These are phyloP conservation scores for Plasmopara viticola DNA, from an alignment of 352 stramenopile genomes.

Conservation along the genomic window DNA sequence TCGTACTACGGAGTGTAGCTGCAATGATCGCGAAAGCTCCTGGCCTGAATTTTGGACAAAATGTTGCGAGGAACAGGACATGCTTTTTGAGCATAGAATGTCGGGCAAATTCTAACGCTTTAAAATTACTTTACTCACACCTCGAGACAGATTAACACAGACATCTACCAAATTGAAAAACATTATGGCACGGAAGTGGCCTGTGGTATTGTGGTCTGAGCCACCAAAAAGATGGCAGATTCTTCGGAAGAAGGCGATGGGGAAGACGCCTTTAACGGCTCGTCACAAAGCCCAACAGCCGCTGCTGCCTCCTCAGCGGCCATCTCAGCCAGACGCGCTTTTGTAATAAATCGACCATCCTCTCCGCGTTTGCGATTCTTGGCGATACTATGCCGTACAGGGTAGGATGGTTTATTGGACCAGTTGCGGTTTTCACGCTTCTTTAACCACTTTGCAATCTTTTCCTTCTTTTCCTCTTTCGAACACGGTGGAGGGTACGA, in stretches of 20 bases:
- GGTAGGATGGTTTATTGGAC: slow-evolving; percentile 83
- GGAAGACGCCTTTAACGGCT: slow-evolving; percentile 14
- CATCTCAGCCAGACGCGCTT: slow-evolving; percentile 67
- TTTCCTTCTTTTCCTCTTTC: slow-evolving; percentile 80
- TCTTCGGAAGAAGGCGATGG: slow-evolving; percentile 13
- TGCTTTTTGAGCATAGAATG: too few relatives aligned
- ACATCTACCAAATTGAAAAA: slow-evolving; percentile 20
- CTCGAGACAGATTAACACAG: slow-evolving; percentile 16
- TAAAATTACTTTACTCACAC: slow-evolving; percentile 12
- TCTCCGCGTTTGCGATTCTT: slow-evolving; percentile 79
- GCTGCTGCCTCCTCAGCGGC: slow-evolving; percentile 40
- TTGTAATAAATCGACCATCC: slow-evolving; percentile 79
- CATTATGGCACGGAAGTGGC: slow-evolving; percentile 28
- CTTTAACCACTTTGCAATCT: slow-evolving; percentile 79
- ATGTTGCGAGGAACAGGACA: too few relatives aligned
- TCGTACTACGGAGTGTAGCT: too few relatives aligned
- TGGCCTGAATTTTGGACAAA: too few relatives aligned
- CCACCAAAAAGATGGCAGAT: slow-evolving; percentile 11
- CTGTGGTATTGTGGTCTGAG: slow-evolving; percentile 22
- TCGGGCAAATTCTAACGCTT: not conserved
- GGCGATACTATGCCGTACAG: slow-evolving; percentile 74
- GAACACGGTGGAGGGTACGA: slow-evolving; percentile 72
- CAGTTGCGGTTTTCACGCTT: slow-evolving; percentile 81
- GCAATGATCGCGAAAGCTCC: too few relatives aligned
- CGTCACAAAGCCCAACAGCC: slow-evolving; percentile 8